phyloP scores from a whole-genome alignment of 1,284 basidiomycete genomes.

The Irpex rosettiformis region DNA sequence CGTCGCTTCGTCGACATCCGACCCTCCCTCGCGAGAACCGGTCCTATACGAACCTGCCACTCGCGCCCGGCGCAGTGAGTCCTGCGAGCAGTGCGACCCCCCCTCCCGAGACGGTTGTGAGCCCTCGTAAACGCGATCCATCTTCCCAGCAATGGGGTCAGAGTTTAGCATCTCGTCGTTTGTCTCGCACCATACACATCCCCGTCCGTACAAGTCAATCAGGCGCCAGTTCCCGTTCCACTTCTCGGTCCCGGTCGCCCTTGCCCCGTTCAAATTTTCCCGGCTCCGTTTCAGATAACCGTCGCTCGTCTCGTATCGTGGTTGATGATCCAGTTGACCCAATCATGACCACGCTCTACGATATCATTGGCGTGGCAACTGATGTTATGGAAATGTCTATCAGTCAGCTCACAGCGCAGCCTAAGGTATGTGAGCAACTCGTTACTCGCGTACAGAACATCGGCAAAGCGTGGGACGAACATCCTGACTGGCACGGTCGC shows the following conservation, averaged over 20 bases:
- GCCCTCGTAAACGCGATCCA: conserved; percentile 55
- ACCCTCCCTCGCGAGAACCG: conserved; percentile 61
- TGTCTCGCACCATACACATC: conserved; percentile 80
- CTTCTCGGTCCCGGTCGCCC: conserved; percentile 93
- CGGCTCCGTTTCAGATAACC: conserved; percentile 51
- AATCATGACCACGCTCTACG: conserved; percentile 90
- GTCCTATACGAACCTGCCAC: conserved; percentile 46
- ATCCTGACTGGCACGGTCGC: conserved; percentile 96
- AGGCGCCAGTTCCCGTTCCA: conserved; percentile 88
- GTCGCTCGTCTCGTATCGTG: conserved; percentile 69
- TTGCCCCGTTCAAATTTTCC: conserved; percentile 74
- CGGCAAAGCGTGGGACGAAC: conserved; percentile 94
- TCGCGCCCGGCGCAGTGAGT: conserved; percentile 50
- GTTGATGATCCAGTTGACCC: conserved; percentile 81
- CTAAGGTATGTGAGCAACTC: conserved; percentile 83
- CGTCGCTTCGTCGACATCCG: conserved; percentile 61
- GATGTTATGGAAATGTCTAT: conserved; percentile 92
- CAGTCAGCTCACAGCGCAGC: conserved; percentile 78
- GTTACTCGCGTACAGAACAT: conserved; percentile 90
- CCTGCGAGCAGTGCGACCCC: conserved; percentile 45
- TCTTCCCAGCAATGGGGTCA: conserved; percentile 55
- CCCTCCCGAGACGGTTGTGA: conserved; percentile 55
- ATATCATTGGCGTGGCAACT: conserved; percentile 92
- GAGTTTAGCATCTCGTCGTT: conserved; percentile 60
- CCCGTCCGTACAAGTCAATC: conserved; percentile 65